phyloP scores from a whole-genome alignment of 2,329 filamentous ascomycete species.

The Colletotrichum sp. region DNA sequence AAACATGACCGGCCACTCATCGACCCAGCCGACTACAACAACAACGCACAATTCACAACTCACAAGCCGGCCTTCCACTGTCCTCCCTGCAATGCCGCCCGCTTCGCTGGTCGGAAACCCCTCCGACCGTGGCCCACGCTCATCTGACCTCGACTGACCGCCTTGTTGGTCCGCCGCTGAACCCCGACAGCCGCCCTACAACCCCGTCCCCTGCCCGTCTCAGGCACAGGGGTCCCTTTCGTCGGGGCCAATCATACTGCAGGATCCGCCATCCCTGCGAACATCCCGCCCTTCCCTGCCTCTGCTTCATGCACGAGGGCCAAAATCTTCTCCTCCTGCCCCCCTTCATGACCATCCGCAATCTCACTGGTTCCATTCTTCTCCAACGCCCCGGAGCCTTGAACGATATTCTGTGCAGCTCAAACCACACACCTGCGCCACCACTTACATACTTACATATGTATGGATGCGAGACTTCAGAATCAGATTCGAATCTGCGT shows the following conservation, averaged over 20 bases:
- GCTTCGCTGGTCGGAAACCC: neutral
- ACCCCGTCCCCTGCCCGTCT: conserved; percentile 2
- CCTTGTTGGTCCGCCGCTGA: conserved; percentile 1
- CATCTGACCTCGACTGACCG: conserved; percentile 21
- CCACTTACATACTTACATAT: neutral
- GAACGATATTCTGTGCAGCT: neutral
- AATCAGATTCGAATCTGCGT: neutral
- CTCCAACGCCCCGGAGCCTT: neutral
- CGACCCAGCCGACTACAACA: neutral
- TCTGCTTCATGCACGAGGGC: conserved; percentile 13
- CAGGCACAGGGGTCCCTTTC: conserved; percentile 4
- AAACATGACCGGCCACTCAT: neutral
- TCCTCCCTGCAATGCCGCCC: neutral
- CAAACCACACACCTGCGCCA: neutral
- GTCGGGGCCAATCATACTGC: neutral
- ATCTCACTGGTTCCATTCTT: conserved; percentile 5
- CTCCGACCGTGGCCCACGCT: conserved; percentile 5
- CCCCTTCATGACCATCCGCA: neutral
- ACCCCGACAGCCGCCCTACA: conserved; percentile 14
- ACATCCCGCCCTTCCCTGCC: conserved; percentile 16
- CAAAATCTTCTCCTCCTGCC: conserved; percentile 9
- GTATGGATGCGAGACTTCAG: neutral
- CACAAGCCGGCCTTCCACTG: neutral
- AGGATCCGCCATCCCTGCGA: conserved; percentile 8
- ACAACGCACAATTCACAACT: neutral